phyloP scores from a whole-genome alignment of 352 stramenopile species.

The Globisporangium lucens region DNA sequence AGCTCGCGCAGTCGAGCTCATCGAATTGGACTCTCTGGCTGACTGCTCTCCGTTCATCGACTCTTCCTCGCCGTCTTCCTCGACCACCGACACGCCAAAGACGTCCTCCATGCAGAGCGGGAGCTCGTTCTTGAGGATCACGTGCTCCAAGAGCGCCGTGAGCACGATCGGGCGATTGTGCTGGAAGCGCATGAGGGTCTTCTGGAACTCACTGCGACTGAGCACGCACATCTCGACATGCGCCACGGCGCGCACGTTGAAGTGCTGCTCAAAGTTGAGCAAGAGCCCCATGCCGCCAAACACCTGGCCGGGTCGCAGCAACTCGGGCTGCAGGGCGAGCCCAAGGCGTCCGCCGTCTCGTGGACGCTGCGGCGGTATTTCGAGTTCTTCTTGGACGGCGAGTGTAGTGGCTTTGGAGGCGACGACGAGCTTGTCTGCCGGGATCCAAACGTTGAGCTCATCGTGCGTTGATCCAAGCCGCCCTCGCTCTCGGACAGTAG shows the following conservation, averaged over 20 bases:
- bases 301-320: conserved; percentile 29
- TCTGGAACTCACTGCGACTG: conserved; percentile 29
- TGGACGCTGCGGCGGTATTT: neutral
- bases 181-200: conserved; percentile 27
- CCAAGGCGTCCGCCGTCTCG: neutral
- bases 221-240: conserved; percentile 52
- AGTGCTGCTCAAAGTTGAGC: conserved; percentile 41
- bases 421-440: neutral
- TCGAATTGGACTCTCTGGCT: neutral
- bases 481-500: neutral
- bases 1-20: neutral
- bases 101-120: conserved; percentile 7
- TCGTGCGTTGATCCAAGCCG: neutral
- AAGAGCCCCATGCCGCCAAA: conserved; percentile 54
- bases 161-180: conserved; percentile 32
- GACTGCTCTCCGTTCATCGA: neutral
- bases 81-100: neutral
- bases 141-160: conserved; percentile 29
- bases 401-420: neutral
- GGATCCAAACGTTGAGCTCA: neutral
- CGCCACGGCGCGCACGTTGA: conserved; percentile 37
- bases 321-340: neutral
- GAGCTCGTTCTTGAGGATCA: conserved; percentile 33
- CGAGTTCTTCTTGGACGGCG: neutral
- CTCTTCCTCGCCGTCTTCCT: neutral